Evolutionary conservation across 495 filamentous ascomycete genomes (phyloP).

Genomic region (Tuber melanosporum): DNA sequence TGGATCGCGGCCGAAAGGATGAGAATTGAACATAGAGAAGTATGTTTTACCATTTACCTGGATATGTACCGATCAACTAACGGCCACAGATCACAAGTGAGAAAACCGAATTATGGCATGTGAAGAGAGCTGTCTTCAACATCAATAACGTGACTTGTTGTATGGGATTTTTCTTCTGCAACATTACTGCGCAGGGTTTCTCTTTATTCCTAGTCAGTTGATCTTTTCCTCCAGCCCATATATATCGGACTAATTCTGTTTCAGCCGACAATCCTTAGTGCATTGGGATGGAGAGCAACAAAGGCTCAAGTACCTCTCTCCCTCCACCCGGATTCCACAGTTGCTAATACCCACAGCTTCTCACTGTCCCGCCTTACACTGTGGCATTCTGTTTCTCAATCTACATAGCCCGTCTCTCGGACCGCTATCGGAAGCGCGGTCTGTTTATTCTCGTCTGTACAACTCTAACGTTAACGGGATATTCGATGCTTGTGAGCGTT

Average conservation of each 20-base stretch:
- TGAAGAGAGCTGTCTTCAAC: slow-evolving; percentile 59
- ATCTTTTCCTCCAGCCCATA: background rate
- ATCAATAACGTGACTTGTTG: slow-evolving; percentile 71
- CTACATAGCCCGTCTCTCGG: slow-evolving; percentile 54
- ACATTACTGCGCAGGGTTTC: slow-evolving; percentile 68
- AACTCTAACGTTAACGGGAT: slow-evolving; percentile 55
- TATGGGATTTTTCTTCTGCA: slow-evolving; percentile 65
- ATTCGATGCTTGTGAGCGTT: slow-evolving; percentile 56
- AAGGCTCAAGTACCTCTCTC: slow-evolving; percentile 45
- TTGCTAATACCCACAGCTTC: slow-evolving; percentile 48
- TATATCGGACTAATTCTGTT: background rate
- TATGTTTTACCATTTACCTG: background rate
- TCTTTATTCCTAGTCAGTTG: slow-evolving; percentile 64
- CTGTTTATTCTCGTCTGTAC: slow-evolving; percentile 57
- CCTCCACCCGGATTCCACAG: background rate
- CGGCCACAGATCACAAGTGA: slow-evolving; percentile 47
- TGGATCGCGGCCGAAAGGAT: slow-evolving; percentile 55
- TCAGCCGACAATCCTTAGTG: slow-evolving; percentile 63
- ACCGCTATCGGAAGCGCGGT: slow-evolving; percentile 54
- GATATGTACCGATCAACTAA: background rate
- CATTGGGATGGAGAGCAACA: slow-evolving; percentile 61
- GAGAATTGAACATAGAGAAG: slow-evolving; percentile 52
- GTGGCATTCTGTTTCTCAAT: slow-evolving; percentile 57
- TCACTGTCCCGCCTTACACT: slow-evolving; percentile 65
- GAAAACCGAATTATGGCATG: slow-evolving; percentile 59